Evolutionary conservation across 768 basidiomycete species (phyloP), one percentile per base, ranked within the genome.

Genomic region (Udeniomyces megalosporus): DNA sequence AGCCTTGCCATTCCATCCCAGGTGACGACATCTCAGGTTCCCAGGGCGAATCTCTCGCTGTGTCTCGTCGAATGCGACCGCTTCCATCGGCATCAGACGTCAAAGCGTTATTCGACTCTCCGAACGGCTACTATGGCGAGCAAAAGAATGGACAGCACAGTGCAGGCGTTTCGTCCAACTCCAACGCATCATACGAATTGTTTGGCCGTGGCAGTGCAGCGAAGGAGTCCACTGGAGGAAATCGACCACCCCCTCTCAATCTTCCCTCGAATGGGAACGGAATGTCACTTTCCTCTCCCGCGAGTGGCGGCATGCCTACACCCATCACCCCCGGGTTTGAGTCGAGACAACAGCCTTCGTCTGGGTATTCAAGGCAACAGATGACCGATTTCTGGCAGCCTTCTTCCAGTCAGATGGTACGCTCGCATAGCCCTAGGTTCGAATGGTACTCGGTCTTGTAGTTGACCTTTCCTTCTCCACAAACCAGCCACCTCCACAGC

Each of bases 21-120:
- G 67, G 50, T 38, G 60, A 61, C n/a, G 54, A 56, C 6, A 49
- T 32, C 12, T 17, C 48, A 12, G 11, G 42, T 46, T 31, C 86
- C 83, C 35, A 85, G 84, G 70, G 85, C 84, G 87, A 67, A 76
- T 83, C 70, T 81, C 81, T 57, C 83, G n/a, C n/a, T 42, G 85
- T 75, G 77, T 84, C 67, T 78, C 86, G 66, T 75, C 50, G 64
- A 26, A 68, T 92, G 58, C 81, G 91, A 53, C 76, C 91, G 64
- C 87, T 89, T 11, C 87, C 82, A 67, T 91, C 90, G 4, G 89
- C 91, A 4, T 88, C 89, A 2, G 89, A 95, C 67, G 92, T 97
- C 61, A 95, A 93, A 73, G 90, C 92, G 0, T 71, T 97, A 68
- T 95, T 97, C 76, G 78, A 78, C 64, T 82, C 84, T 0, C 84